A percentile compares a stretch with the other conserved stretches of the same genome.
These are phyloP conservation scores for Volvox carteri DNA, from an alignment of 163 green algal species.

Conservation along the genomic window DNA sequence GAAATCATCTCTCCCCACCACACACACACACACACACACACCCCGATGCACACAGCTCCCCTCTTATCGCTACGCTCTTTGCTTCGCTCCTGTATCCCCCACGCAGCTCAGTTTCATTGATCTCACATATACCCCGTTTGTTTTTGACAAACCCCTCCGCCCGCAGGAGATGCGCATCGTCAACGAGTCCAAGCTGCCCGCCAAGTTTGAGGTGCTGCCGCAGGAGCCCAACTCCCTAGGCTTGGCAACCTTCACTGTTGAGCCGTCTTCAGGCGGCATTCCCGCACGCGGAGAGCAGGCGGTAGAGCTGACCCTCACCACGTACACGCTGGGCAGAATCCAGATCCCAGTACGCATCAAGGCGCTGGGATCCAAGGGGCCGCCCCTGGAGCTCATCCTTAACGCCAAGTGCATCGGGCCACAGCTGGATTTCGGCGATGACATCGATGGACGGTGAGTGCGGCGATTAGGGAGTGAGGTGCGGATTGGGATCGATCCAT, in stretches of 20 bases:
- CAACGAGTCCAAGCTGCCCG: conserved; percentile 87
- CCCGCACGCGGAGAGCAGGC: conserved; percentile 66
- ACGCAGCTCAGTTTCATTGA: no score
- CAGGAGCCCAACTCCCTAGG: conserved; percentile 76
- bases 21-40: no score
- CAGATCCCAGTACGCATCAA: conserved; percentile 78
- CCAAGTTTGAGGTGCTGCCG: conserved; percentile 81
- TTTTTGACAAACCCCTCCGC: no score
- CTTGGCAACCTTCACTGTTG: conserved; percentile 73
- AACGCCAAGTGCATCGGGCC: conserved; percentile 78
- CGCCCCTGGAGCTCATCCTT: conserved; percentile 78
- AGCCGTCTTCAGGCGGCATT: conserved; percentile 73
- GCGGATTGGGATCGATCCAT: no score
- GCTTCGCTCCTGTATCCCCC: no score
- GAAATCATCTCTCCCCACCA: no score
- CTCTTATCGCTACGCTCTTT: no score
- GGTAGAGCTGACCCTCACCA: conserved; percentile 71
- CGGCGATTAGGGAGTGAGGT: not conserved
- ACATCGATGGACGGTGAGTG: conserved; percentile 31
- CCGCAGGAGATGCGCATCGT: conserved; percentile 63
- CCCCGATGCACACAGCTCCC: no score
- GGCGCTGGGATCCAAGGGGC: conserved; percentile 72
- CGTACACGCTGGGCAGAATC: conserved; percentile 77
- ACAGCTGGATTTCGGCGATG: conserved; percentile 70
- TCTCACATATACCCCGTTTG: not conserved